Evolutionary conservation across 2,329 filamentous ascomycete genomes (phyloP).

Genomic region (Mycosphaerella sp.): DNA sequence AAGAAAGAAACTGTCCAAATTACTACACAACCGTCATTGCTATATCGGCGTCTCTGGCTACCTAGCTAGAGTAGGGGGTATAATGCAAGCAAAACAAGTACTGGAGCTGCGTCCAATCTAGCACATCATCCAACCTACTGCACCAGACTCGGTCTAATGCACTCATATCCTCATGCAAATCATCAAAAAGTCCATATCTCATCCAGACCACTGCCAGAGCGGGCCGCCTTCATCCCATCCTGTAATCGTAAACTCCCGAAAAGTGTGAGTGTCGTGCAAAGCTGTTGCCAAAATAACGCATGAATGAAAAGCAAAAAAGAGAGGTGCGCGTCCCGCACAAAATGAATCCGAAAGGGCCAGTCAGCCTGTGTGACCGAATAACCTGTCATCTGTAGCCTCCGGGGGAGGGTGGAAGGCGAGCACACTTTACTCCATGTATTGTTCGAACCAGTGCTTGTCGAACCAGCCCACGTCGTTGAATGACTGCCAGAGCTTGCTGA

Average conservation of each 20-base stretch:
- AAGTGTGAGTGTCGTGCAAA: not conserved
- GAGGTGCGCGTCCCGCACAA: not conserved
- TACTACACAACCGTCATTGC: not conserved
- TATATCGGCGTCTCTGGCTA: not conserved
- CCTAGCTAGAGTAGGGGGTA: not conserved
- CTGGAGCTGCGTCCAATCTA: not conserved
- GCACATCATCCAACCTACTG: not conserved
- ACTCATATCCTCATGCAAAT: not conserved
- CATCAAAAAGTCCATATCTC: not conserved
- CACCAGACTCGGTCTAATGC: not conserved
- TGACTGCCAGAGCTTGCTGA: slow-evolving; percentile 82
- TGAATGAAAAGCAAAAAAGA: not conserved
- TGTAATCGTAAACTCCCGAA: not conserved
- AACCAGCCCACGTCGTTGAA: slow-evolving; percentile 56
- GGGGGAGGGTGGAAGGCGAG: not conserved
- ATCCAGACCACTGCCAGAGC: not conserved
- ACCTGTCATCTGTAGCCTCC: too few relatives aligned
- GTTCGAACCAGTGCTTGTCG: slow-evolving; percentile 24
- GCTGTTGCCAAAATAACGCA: not conserved
- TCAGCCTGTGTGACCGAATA: too few relatives aligned
- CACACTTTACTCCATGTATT: slow-evolving; percentile 13
- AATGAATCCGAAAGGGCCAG: not conserved
- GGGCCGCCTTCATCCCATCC: not conserved
- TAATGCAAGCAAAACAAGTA: not conserved
- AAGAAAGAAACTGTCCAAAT: not conserved